Base-by-base conservation (phyloP, 208 protist species). In the Angomonas ambiguus region DNA sequence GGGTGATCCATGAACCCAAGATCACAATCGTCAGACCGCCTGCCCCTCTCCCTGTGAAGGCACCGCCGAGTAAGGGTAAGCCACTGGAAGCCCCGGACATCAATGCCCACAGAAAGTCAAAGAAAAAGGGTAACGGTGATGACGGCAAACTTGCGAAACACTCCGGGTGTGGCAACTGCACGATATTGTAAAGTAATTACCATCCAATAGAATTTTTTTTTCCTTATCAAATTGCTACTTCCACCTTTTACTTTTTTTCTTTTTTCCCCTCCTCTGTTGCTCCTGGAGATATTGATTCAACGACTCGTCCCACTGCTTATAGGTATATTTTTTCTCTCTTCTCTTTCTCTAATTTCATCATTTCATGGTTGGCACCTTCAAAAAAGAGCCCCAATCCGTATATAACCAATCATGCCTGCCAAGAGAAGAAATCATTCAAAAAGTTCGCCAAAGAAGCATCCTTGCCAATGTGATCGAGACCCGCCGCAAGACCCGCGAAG, bases 351-450 rank as follows among this genome's bases (percentile, higher is more conserved):
- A 16, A 16, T 59, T 59, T 63, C 11, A 27, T 63, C 5, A 20
- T 42, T 56, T 31, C 56, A 18, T 59, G 3, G n/a, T 3, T 42
- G 24, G 5, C 32, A 13, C 27, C 32, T 45, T 34, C 51, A n/a
- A n/a, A n/a, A n/a, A n/a, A n/a, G n/a, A n/a, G n/a, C n/a, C n/a
- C n/a, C n/a, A n/a, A 13, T 24, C 5, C 13, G 10, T n/a, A 5
- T 20, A 53, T 20, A 53, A 27, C 20, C 13, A 38, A 55, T 18
- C 4, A 95, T 92, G 86, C 73, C 79, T 22, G 67, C 67, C 8
- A 96, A 96, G 62, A 87, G 88, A 58, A 96, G 94, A 79, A 96
- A 96, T 72, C 94, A 87, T 16, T 96, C 94, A 62, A 93, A 93
- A 74, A 96, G 94, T 76, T 96, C 87, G 69, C 87, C 91, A 53